Base-by-base conservation (phyloP, 2,329 filamentous ascomycete genomes). In the Paraphaeosphaeria minitans region DNA sequence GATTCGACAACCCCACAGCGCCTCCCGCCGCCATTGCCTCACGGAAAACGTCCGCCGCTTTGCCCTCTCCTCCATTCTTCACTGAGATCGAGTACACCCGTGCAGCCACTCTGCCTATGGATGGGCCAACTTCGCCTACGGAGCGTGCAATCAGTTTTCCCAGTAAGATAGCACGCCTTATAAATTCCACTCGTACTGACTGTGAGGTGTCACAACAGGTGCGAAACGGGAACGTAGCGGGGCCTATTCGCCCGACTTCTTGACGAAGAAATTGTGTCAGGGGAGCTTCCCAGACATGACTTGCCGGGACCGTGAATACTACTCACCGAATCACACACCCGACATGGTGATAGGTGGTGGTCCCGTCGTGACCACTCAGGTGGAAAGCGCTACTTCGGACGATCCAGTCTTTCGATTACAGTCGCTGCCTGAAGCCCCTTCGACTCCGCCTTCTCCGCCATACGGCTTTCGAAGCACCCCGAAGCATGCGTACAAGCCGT, bases 11-110 rank as follows among this genome's bases (percentile, higher is more conserved):
- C 29, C 16, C 46, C 9, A 37, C 54, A 8, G 33, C 56, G 8
- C 24, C 27, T 6, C n/a, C 48, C 14, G 4, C 37, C 57, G 8
- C 50, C 29, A 16, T 47, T 55, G 12, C 56, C 48, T 12, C 50
- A 41, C 9, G 49, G n/a, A 21, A 53, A n/a, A 14, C 55, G 41
- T 7, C 46, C 14, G 16, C 39, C 4, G 16, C 27, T 12, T n/a
- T 9, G 27, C 49, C 48, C 2, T 41, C 29, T 22, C 14, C 35
- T 57, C 66, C 35, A 12, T 10, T 55, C 10, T 67, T 67, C 50
- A 61, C 58, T n/a, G 63, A 67, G 39, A 53, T 63, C 3, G 37
- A 65, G 33, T 66, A 63, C n/a, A 29, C 16, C 2, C 56, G 60
- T 35, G 39, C 58, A 10, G 66, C 66, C 4, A 64, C 61, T 0